Conservation (phyloP, 257 asterid genomes). For the Mentha longifolia region DNA sequence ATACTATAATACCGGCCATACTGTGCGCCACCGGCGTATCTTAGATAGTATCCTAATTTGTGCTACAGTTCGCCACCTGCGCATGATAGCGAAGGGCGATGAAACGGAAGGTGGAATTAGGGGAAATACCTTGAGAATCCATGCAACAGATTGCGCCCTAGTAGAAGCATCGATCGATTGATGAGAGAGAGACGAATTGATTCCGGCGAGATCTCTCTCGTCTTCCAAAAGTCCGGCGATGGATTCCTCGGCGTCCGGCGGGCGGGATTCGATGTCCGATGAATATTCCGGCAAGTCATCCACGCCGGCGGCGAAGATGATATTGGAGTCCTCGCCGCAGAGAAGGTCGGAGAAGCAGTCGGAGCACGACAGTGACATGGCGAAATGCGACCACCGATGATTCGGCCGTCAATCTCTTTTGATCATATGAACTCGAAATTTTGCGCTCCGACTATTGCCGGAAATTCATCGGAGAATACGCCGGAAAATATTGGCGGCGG, state of each 20-base stretch:
- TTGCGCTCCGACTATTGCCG: slow-evolving; percentile 41
- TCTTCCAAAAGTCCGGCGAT: slow-evolving; percentile 77
- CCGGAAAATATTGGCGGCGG: slow-evolving; percentile 53
- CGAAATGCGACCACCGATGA: slow-evolving; percentile 32
- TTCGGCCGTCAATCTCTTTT: slow-evolving; percentile 45
- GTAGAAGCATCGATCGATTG: slow-evolving; percentile 59
- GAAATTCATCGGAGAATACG: slow-evolving; percentile 65
- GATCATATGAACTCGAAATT: slow-evolving; percentile 35
- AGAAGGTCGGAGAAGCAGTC: slow-evolving; percentile 94
- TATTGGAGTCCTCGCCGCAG: slow-evolving; percentile 86
- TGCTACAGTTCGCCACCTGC: slow-evolving; percentile 32
- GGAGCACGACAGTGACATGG: slow-evolving; percentile 81
- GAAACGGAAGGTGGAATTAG: slow-evolving; percentile 27
- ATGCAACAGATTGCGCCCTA: slow-evolving; percentile 73
- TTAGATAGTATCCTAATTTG: slow-evolving; percentile 25
- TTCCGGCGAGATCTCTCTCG: slow-evolving; percentile 57
- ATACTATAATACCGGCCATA: neutral
- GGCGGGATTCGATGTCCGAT: slow-evolving; percentile 65
- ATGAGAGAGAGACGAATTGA: slow-evolving; percentile 45
- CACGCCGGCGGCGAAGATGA: slow-evolving; percentile 55
- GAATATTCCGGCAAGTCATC: slow-evolving; percentile 72
- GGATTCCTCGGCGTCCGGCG: slow-evolving; percentile 63
- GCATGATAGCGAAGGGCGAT: slow-evolving; percentile 28
- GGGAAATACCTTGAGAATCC: slow-evolving; percentile 88
- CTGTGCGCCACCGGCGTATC: slow-evolving; percentile 30